Base-by-base conservation (phyloP, 1,284 basidiomycete genomes). In the Cutaneotrichosporon curvatum region DNA sequence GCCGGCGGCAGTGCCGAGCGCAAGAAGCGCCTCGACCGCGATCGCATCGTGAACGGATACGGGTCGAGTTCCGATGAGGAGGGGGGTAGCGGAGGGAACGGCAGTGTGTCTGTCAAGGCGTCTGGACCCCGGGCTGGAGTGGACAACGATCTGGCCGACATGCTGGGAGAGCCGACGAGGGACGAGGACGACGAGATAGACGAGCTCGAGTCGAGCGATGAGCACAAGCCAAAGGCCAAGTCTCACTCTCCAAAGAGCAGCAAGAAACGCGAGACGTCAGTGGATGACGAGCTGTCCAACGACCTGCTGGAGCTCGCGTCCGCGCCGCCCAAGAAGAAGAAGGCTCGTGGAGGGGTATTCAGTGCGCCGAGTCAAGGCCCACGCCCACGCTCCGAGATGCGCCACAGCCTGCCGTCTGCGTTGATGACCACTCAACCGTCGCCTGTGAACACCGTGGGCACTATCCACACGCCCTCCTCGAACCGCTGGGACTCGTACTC, bases 311-410 rank as follows among this genome's bases (percentile, higher is more conserved):
- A 66, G 42, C 56, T 65, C 2, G 63, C 62, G 10, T 61, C 60
- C 12, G 62, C 58, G 11, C 62, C 59, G 18, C 61, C 64, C 6
- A 64, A 60, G 57, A 64, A 63, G 56, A 63, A 63, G 50, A 61
- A 60, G 48, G 42, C 35, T 25, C 44, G 15, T 36, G 12, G 12
- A 7, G 25, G 25, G 12, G 25, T 28, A 28, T 28, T 28, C 25
- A 28, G 12, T 12, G 25, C 25, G 25, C 31, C 28, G 30, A 18
- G 33, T 37, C 34, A 31, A 35, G 31, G 28, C 16, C 38, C 39
- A 11, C 47, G 34, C 23, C 41, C 48, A 11, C 50, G 45, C 20
- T 33, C 33, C 28, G 39, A 33, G 21, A 34, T 47, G 18, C 51
- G 49, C 35, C 34, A 47, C n/a, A 35, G 46, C 20, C 33, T 52